Conservation (phyloP, 1,284 basidiomycete species). For the Moniliophthora roreri region DNA sequence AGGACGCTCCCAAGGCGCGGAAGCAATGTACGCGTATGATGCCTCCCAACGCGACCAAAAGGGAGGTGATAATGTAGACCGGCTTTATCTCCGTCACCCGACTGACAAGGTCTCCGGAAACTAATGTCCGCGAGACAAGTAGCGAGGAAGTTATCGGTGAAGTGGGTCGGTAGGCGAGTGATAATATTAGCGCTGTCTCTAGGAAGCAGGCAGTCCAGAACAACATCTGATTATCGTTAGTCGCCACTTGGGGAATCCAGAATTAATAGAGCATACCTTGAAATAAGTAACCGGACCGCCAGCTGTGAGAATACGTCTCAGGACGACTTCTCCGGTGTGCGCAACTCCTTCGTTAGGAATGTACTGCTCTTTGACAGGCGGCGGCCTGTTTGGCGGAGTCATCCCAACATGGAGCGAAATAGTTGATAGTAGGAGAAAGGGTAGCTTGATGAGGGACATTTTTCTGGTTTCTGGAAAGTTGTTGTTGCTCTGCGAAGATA, state of each 20-base stretch:
- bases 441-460: neutral
- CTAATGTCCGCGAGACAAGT: neutral
- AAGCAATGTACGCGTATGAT: neutral
- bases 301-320: slow-evolving; percentile 4
- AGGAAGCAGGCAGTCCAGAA: neutral
- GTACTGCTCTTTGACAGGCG: slow-evolving; percentile 1
- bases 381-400: slow-evolving; percentile 1
- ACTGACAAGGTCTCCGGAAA: neutral
- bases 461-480: too few species aligned
- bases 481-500: too few species aligned
- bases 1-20: slow-evolving; percentile 11
- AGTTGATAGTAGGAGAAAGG: slow-evolving; percentile 1
- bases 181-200: neutral
- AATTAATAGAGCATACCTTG: neutral
- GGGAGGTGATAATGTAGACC: neutral
- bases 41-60: neutral
- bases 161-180: neutral
- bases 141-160: neutral
- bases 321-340: neutral
- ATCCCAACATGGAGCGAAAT: slow-evolving; percentile 2
- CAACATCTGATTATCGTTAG: neutral
- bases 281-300: slow-evolving; percentile 5
- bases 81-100: neutral
- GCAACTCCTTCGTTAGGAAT: slow-evolving; percentile 1
- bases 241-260: too few species aligned